Evolutionary conservation across 2,329 filamentous ascomycete species (phyloP), one percentile per base, ranked within the genome.

Genomic region (Penicillium occitanis): DNA sequence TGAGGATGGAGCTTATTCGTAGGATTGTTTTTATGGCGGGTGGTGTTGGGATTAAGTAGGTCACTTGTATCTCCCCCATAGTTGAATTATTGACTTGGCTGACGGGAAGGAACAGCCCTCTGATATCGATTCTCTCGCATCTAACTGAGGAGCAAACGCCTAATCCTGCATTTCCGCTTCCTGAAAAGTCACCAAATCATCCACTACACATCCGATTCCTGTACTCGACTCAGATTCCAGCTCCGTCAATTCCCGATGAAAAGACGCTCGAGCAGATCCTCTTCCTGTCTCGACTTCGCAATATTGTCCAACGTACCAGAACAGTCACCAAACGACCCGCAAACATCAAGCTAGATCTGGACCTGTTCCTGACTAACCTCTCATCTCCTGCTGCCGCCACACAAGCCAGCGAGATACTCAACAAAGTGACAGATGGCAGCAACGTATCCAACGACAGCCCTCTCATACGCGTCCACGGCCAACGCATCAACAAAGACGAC

Each of bases 21-120:
- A 87, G 85, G 63, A 83, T 90, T 5, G 85, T 96, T 3, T 88
- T 96, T 68, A 83, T 96, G 14, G 92, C 91, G 0, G 92, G 91
- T 0, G 92, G 92, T 1, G 88, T 96, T 25, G 92, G 92, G 0
- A 89, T 96, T 65, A 96, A 96, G 86, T 87, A 76, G 69, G 83
- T 73, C 51, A 2, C 25, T 22, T 22, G 25, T 30, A 28, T 0
- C 19, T 25, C 30, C 28, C 5, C 14, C 11, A 17, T 13, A 5
- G 35, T 42, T 11, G 17, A 50, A n/a, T 30, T 40, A 11, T 17
- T n/a, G 8, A 63, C 50, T 61, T n/a, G 8, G 60, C 50, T 61
- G 22, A 59, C 35, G 13, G 63, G 59, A 59, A 44, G 63, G 59
- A 60, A 44, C 62, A 87, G 86, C 71, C 91, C 91, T 0, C 79